Evolutionary conservation across 2,329 filamentous ascomycete genomes (phyloP).

Genomic region (Aspergillus sp.): DNA sequence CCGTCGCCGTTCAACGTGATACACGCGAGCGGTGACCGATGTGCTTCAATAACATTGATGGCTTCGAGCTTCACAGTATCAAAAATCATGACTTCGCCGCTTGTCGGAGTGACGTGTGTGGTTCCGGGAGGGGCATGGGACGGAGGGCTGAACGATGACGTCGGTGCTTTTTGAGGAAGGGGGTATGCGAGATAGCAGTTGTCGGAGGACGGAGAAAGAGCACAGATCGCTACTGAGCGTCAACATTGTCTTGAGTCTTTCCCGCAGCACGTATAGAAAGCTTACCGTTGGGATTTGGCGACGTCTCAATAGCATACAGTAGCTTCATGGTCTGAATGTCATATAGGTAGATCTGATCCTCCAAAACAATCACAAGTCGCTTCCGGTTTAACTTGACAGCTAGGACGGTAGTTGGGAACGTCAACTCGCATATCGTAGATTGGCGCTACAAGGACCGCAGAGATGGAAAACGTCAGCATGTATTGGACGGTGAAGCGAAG

Average conservation of each 20-base stretch:
- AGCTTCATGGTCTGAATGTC: conserved; percentile 99
- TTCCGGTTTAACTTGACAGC: conserved; percentile 94
- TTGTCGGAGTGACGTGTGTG: conserved; percentile 77
- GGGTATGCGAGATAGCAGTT: conserved; percentile 96
- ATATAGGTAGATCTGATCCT: conserved; percentile 97
- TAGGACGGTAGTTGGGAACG: conserved; percentile 93
- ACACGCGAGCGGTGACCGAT: conserved; percentile 85
- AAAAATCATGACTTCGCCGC: conserved; percentile 89
- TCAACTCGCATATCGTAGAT: conserved; percentile 95
- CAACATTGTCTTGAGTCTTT: conserved; percentile 1
- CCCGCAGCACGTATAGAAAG: background rate
- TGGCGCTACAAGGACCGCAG: conserved; percentile 51
- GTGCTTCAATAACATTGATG: conserved; percentile 92
- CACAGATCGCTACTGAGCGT: conserved; percentile 68
- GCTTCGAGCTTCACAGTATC: conserved; percentile 87
- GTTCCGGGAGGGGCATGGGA: conserved; percentile 77
- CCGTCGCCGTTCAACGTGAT: conserved; percentile 92
- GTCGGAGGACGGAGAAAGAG: conserved; percentile 89
- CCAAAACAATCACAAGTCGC: conserved; percentile 85
- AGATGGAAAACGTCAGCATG: conserved; percentile 9
- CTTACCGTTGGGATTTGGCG: conserved; percentile 77
- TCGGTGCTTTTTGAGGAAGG: conserved; percentile 65
- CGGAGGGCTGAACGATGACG: conserved; percentile 58
- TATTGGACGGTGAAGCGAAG: background rate
- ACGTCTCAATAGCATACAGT: conserved; percentile 87